phyloP scores from a whole-genome alignment of 805 yeast genomes.

The Yueomyces sp. region DNA sequence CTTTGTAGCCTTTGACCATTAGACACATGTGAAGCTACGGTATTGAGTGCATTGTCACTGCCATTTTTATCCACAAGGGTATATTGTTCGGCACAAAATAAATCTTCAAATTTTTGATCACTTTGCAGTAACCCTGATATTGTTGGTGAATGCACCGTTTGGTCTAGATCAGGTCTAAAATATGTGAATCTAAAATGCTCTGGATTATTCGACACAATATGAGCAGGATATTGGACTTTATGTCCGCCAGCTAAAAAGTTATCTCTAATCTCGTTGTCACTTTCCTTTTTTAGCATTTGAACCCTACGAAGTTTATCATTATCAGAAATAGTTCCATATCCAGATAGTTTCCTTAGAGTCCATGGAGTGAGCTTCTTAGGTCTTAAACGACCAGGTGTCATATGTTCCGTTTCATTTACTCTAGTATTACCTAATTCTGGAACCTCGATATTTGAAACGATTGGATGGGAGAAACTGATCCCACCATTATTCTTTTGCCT shows the following conservation, averaged over 20 bases:
- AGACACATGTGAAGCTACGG: neutral
- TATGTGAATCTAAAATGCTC: constrained; percentile 74
- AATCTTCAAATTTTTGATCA: constrained; percentile 45
- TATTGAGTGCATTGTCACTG: neutral
- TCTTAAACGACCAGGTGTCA: constrained; percentile 48
- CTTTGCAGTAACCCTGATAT: constrained; percentile 67
- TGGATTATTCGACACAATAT: constrained; percentile 31
- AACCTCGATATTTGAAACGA: constrained; percentile 31
- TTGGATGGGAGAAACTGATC: constrained; percentile 30
- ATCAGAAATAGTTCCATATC: neutral
- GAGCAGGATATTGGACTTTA: constrained; percentile 30
- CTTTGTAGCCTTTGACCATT: neutral
- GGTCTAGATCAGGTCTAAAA: constrained; percentile 76
- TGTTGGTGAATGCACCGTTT: constrained; percentile 84
- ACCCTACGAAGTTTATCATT: neutral
- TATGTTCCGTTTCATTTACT: constrained; percentile 42
- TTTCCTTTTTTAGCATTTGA: neutral
- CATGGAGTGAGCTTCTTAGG: constrained; percentile 71
- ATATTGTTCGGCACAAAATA: constrained; percentile 40
- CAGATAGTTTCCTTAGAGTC: constrained; percentile 29
- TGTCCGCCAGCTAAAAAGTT: constrained; percentile 16
- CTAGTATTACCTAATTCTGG: constrained; percentile 29
- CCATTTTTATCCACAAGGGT: neutral
- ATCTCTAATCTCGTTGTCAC: constrained; percentile 6
- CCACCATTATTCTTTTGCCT: constrained; percentile 9